Evolutionary conservation across 345 rosid genomes (phyloP).

Genomic region (Bretschneidera sinensis): DNA sequence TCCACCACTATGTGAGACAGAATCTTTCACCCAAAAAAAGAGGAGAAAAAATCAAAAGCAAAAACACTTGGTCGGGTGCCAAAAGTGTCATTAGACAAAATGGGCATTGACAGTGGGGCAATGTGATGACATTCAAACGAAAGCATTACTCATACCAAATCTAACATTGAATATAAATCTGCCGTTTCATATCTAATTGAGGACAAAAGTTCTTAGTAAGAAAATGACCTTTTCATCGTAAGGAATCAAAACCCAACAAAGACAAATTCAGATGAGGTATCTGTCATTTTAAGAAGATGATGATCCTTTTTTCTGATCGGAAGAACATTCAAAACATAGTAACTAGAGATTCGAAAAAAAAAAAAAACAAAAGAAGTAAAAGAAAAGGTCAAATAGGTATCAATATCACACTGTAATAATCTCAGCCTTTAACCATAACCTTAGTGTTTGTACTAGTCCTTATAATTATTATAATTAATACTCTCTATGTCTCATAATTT

Average conservation of each 20-base stretch:
- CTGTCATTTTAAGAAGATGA: background rate
- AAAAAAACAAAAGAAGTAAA: conserved; percentile 9
- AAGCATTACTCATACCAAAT: conserved; percentile 9
- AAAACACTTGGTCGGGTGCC: background rate
- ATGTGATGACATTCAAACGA: conserved; percentile 8
- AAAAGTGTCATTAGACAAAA: background rate
- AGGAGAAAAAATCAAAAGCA: background rate
- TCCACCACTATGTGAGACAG: background rate
- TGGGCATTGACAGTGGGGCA: too few relatives aligned
- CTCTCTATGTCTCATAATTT: too few relatives aligned
- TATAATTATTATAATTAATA: too few relatives aligned
- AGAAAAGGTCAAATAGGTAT: conserved; percentile 16
- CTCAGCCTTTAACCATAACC: conserved; percentile 22
- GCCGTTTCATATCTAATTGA: conserved; percentile 6
- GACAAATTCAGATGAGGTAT: too few relatives aligned
- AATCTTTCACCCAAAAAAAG: background rate
- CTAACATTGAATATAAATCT: conserved; percentile 1
- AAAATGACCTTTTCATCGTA: conserved; percentile 19
- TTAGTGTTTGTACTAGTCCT: too few relatives aligned
- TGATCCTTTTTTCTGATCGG: background rate
- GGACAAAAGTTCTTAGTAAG: conserved; percentile 20
- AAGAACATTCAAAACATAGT: conserved; percentile 10
- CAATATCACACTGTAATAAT: conserved; percentile 21
- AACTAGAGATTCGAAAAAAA: background rate
- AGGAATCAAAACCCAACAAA: conserved; percentile 15